Conservation (phyloP, 2,329 filamentous ascomycete genomes). For the Rutstroemia sp. region DNA sequence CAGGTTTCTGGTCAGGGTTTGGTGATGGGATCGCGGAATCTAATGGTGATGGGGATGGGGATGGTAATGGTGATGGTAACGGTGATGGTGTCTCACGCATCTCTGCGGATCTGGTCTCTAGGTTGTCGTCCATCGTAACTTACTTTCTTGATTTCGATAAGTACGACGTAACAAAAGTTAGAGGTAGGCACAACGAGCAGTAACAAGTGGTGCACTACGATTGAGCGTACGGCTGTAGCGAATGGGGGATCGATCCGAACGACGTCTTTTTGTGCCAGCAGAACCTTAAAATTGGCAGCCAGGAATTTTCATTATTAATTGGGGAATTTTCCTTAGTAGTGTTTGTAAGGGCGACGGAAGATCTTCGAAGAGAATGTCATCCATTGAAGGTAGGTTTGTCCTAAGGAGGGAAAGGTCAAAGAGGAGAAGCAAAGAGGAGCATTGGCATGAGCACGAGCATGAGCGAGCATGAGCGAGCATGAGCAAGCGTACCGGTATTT, state of each 20-base stretch:
- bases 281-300: background rate
- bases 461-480: too few relatives aligned
- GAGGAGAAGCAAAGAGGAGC: too few relatives aligned
- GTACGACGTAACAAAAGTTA: conserved; percentile 7
- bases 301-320: too few relatives aligned
- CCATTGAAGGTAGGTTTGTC: too few relatives aligned
- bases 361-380: too few relatives aligned
- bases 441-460: too few relatives aligned
- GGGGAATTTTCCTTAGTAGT: too few relatives aligned
- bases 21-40: conserved; percentile 1
- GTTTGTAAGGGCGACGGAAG: too few relatives aligned
- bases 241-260: conserved; percentile 5
- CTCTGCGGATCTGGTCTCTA: background rate
- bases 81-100: conserved; percentile 3
- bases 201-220: background rate
- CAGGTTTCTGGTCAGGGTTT: background rate
- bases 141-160: background rate
- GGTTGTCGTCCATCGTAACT: conserved; percentile 7
- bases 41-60: background rate
- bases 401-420: too few relatives aligned
- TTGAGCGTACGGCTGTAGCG: background rate
- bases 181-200: conserved; percentile 5
- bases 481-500: too few relatives aligned
- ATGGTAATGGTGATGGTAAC: conserved; percentile 2
- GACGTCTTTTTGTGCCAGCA: background rate